Percentiles rank a stretch among this genome's conserved stretches.
Evolutionary conservation across 805 yeast species (phyloP).

Genomic region (Saccharomycopsis oosterbeekiorum): DNA sequence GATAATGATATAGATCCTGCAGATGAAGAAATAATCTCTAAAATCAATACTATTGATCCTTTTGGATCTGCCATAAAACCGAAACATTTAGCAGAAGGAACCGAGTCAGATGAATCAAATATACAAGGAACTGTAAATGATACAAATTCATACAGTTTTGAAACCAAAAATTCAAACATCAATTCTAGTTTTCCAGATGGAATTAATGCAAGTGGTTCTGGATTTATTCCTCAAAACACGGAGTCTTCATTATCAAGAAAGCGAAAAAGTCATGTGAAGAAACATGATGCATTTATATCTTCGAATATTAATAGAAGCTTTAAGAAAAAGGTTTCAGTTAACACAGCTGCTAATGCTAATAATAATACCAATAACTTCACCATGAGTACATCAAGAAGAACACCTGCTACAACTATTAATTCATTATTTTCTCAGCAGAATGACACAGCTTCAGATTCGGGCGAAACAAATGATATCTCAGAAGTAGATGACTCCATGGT

Average conservation of each 20-base stretch:
- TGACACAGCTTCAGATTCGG: not conserved
- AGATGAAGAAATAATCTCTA: not conserved
- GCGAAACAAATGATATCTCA: not conserved
- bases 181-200: not conserved
- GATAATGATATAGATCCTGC: not conserved
- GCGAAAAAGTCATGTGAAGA: not conserved
- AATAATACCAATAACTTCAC: not conserved
- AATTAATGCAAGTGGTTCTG: not conserved
- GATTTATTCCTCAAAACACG: not conserved
- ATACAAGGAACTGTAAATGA: not conserved
- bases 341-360: not conserved
- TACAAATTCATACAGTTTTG: not conserved
- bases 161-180: not conserved
- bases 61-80: not conserved
- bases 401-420: not conserved
- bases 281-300: not conserved
- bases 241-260: not conserved
- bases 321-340: not conserved
- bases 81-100: not conserved
- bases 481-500: not conserved
- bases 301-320: not conserved
- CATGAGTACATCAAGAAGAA: not conserved
- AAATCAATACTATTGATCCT: not conserved
- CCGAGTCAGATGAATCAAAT: not conserved
- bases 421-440: not conserved